Percentiles rank a stretch among this genome's conserved stretches.
These are phyloP conservation scores for Apium graveolens DNA, from an alignment of 129 eudicot species.

Conservation along the genomic window DNA sequence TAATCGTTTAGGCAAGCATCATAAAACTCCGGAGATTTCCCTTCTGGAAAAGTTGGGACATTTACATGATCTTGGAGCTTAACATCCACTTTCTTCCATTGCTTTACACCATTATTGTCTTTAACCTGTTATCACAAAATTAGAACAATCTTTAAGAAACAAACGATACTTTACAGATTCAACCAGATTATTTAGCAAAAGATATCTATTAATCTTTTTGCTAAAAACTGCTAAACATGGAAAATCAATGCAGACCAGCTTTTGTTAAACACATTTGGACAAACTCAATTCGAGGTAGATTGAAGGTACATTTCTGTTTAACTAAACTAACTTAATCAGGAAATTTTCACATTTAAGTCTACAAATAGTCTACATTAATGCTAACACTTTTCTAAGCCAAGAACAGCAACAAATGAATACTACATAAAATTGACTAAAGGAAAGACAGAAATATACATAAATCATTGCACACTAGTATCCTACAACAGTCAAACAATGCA, in stretches of 20 bases:
- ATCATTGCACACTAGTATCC: too few species aligned
- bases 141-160: background rate
- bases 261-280: background rate
- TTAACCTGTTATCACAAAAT: slow-evolving; percentile 21
- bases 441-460: background rate
- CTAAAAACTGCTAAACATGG: background rate
- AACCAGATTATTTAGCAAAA: background rate
- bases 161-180: background rate
- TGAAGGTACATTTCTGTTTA: background rate
- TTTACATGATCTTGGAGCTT: slow-evolving; percentile 39
- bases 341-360: background rate
- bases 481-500: background rate
- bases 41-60: slow-evolving; percentile 38
- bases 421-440: background rate
- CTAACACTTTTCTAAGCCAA: background rate
- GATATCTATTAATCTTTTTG: background rate
- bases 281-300: background rate
- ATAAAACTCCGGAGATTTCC: slow-evolving; percentile 24
- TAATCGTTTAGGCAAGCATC: slow-evolving; percentile 35
- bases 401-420: background rate
- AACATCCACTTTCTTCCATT: slow-evolving; percentile 56
- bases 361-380: background rate
- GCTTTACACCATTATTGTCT: slow-evolving; percentile 37
- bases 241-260: background rate
- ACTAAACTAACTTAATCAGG: background rate